A percentile compares a stretch with the other conserved stretches of the same genome.
Evolutionary conservation across 2,329 filamentous ascomycete genomes (phyloP).

Genomic region (Cyanodermella asteris): DNA sequence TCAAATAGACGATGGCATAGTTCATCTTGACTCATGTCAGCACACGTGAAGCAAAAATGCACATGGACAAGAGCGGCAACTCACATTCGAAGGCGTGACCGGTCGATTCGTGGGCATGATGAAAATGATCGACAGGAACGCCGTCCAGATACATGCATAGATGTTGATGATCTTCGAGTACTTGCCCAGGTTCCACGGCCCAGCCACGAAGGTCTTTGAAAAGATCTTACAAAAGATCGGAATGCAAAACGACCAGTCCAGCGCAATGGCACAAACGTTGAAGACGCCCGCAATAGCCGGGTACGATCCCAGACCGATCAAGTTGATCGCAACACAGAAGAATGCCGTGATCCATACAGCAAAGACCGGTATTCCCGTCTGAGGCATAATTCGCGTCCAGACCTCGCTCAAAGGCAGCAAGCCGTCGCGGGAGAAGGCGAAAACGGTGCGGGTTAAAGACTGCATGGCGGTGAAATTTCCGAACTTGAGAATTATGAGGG

Average conservation of each 20-base stretch:
- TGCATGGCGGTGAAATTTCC: constrained; percentile 35
- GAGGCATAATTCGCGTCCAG: constrained; percentile 26
- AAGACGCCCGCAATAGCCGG: constrained; percentile 22
- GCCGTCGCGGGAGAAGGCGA: constrained; percentile 31
- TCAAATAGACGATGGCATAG: constrained; percentile 30
- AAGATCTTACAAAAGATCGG: constrained; percentile 32
- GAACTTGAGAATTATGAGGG: constrained; percentile 35
- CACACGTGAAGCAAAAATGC: no score
- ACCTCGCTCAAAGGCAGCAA: constrained; percentile 24
- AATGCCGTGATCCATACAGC: constrained; percentile 34
- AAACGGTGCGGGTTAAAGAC: constrained; percentile 30
- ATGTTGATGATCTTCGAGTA: constrained; percentile 21
- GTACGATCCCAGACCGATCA: constrained; percentile 28
- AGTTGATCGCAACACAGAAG: constrained; percentile 33
- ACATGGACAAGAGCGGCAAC: not conserved
- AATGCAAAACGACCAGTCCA: constrained; percentile 31
- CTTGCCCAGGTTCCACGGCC: constrained; percentile 30
- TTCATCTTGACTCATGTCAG: no score
- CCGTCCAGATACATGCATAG: constrained; percentile 29
- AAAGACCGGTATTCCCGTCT: constrained; percentile 28
- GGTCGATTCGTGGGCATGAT: constrained; percentile 28
- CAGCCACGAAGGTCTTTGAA: constrained; percentile 26
- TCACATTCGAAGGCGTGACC: constrained; percentile 23
- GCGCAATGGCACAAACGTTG: constrained; percentile 22
- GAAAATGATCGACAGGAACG: constrained; percentile 33